Conservation (phyloP, 306 rosid species). For the Dalbergia cultrata region DNA sequence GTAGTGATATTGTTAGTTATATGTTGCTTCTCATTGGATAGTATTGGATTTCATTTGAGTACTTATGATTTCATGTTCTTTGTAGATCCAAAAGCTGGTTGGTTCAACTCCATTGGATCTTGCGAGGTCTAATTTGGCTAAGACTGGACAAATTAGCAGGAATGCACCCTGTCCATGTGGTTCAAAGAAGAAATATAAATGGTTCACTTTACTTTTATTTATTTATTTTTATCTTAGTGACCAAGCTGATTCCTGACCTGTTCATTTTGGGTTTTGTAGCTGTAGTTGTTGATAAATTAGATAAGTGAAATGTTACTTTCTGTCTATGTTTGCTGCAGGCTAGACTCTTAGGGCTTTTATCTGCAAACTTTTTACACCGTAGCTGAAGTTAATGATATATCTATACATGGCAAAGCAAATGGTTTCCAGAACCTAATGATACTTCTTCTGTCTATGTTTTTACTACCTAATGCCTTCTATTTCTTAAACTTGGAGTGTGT, state of each 20-base stretch:
- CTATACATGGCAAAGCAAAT: constrained; percentile 12
- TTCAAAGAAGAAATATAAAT: constrained; percentile 91
- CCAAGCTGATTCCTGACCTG: constrained; percentile 9
- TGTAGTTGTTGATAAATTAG: constrained; percentile 35
- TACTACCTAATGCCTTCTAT: background rate
- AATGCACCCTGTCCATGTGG: constrained; percentile 95
- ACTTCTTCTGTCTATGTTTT: background rate
- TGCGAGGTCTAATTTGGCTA: constrained; percentile 88
- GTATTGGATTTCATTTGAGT: constrained; percentile 30
- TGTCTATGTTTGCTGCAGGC: constrained; percentile 7
- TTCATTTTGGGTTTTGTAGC: background rate
- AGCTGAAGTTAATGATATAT: constrained; percentile 27
- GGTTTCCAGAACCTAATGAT: constrained; percentile 3
- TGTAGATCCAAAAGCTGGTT: constrained; percentile 83
- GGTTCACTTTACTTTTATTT: constrained; percentile 50
- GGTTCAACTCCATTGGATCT: constrained; percentile 81
- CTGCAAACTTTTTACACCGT: constrained; percentile 2
- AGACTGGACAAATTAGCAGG: constrained; percentile 87
- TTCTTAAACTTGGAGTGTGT: too few relatives aligned
- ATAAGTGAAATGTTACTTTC: constrained; percentile 7
- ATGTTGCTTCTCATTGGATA: too few relatives aligned
- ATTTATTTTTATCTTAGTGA: background rate
- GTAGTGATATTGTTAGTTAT: background rate
- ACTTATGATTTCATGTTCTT: constrained; percentile 33
- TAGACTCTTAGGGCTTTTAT: constrained; percentile 15